Evolutionary conservation across 257 asterid genomes (phyloP), one percentile per base, ranked within the genome.

Genomic region (Solanum lignicaule): DNA sequence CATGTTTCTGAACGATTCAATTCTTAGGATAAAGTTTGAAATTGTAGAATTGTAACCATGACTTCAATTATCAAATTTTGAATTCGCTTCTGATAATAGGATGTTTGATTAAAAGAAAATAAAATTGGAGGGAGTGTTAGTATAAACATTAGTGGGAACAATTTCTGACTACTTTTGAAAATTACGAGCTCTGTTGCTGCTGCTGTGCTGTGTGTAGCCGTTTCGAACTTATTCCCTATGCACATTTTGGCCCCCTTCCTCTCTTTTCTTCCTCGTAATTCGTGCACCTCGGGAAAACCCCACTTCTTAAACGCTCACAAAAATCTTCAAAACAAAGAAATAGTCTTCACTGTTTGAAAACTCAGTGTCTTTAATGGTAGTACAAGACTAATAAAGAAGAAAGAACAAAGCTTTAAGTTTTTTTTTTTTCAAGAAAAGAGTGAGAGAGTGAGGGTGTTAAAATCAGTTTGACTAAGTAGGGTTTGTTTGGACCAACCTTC

Each of bases 181-280:
- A 82, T 82, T 82, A 82, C 29, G 68, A 48, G 69, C 68, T 31
- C 69, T 29, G 36, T 15, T 74, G 31, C 46, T 23, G 83, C 16
- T 73, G 32, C 21, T n/a, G 31, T 39, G 81, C 76, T 73, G 38
- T 9, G 68, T 29, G 27, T 81, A 82, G 86, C 86, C 69, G 86
- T 82, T 82, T 82, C 86, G 13, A 48, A 74, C 29, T 82, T 82
- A 82, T 48, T 82, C 86, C 86, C 86, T 29, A 82, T 48, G 86
- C 86, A 43, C 18, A 82, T 38, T 29, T 48, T 79, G 18, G 66
- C 29, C 18, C 41, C 39, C 27, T 9, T 13, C 36, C 5, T 13
- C 39, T 46, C 60, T 29, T 81, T 20, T 18, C 43, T 48, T 48
- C 90, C 90, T 93, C 94, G 94, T 84, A 85, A 69, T 68, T 90